Evolutionary conservation across 208 protist genomes (phyloP), one percentile per base, ranked within the genome.

Genomic region (Wallacemonas sp.): DNA sequence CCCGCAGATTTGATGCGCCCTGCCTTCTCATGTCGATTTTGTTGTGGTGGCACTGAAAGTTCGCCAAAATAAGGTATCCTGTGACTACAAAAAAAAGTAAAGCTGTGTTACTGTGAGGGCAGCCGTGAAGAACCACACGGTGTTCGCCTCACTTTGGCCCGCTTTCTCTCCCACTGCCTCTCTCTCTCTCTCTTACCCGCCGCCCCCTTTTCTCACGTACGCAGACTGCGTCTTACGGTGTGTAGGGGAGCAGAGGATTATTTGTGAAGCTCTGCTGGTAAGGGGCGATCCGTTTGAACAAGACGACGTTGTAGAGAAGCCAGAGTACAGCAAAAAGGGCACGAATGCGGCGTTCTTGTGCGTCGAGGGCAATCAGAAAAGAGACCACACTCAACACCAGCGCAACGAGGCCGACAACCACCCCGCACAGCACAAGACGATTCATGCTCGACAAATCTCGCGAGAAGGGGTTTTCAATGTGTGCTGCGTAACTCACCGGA

Each of bases 401-500:
- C 1, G 29, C 30, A 19, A 39, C 15, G 30, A 57, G 6, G 0
- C 50, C 50, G 24, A 57, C 17, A 15, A 21, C 30, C 0, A 90
- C 2, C 26, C 87, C 81, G 53, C 67, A 74, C 26, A 79, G 38
- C 2, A 93, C 76, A 60, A 78, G 78, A 19, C 64, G 59, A 41
- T 93, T 93, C 64, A 91, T 80, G 6, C 58, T 60, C 42, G 81
- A 83, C 12, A 93, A 67, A 52, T 85, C 81, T 22, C 83, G 80
- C 15, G 76, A 71, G 66, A 93, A 90, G 8, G 79, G 83, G 38
- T 76, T 83, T 38, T 89, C 83, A 53, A 87, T 81, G 59, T 85
- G 70, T 9, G 68, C 72, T 22, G 78, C 66, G 63, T 81, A 81
- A 39, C 81, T 59, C 50, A 53, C 65, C 1, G 84, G 78, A 39